Evolutionary conservation across 179 eudicot species (phyloP).

Genomic region (Beta corolliflora): DNA sequence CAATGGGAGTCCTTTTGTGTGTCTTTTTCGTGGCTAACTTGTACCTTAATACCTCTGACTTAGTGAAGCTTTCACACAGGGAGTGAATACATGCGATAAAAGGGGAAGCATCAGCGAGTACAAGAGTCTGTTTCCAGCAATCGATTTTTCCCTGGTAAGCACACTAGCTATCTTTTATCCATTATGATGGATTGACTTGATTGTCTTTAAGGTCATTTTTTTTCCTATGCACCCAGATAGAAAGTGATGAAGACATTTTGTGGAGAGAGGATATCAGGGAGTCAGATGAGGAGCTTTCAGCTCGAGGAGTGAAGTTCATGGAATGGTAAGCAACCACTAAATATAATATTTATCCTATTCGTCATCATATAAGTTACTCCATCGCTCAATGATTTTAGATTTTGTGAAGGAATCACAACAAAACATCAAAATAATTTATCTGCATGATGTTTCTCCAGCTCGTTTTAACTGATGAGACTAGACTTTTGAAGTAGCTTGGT

Average conservation of each 20-base stretch:
- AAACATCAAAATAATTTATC: not conserved
- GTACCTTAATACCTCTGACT: not conserved
- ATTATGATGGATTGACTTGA: not conserved
- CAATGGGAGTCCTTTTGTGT: not conserved
- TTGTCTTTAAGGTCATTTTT: not conserved
- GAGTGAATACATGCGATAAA: constrained; percentile 32
- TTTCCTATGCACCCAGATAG: constrained; percentile 22
- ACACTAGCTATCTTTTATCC: not conserved
- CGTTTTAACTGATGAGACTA: not conserved
- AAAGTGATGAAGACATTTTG: constrained; percentile 31
- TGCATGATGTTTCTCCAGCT: constrained; percentile 5
- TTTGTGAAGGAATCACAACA: not conserved
- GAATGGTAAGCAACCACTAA: constrained; percentile 27
- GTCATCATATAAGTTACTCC: not conserved
- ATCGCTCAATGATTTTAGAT: not conserved
- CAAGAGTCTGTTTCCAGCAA: constrained; percentile 28
- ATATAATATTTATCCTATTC: not conserved
- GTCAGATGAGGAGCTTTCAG: constrained; percentile 34
- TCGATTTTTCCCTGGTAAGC: constrained; percentile 34
- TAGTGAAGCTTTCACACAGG: constrained; percentile 20
- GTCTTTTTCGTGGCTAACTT: not conserved
- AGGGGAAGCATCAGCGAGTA: constrained; percentile 32
- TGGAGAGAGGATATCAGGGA: constrained; percentile 40
- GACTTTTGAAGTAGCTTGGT: not conserved
- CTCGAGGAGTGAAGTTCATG: constrained; percentile 37